Evolutionary conservation across 2,329 filamentous ascomycete species (phyloP), one percentile per base, ranked within the genome.

Genomic region (Tolypocladium guangdongense): DNA sequence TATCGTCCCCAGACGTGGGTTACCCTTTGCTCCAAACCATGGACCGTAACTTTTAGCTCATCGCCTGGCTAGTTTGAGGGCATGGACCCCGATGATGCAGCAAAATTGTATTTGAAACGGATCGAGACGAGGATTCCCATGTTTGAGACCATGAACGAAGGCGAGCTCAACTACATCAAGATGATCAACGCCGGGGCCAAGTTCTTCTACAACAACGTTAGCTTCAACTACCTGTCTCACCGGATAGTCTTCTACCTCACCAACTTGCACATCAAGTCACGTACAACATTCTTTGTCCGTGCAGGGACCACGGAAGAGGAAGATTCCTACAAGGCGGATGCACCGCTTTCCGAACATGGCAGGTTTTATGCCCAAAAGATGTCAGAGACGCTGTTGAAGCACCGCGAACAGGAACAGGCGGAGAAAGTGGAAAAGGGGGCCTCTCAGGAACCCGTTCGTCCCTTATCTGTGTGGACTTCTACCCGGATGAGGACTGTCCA

Each of bases 221-320:
- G 87, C 65, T 97, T 99, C 69, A 92, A 91, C 62, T 99, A 99
- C 66, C 80, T 99, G 35, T 95, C 91, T 0, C 91, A 99, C 68
- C 84, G 93, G 56, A 99, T 99, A 60, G 92, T 99, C 53, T 99
- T 99, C 71, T 99, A 97, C 69, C 82, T 99, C 48, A 88, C 96
- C 65, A 99, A 99, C 64, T 77, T 97, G 27, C 93, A 99, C 70
- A 96, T 96, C 76, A 97, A 99, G 70, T 87, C 87, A 49, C 83
- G 92, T 54, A 89, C 89, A 57, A 97, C 90, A 7, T 97, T 95
- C 70, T 97, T 97, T 68, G 91, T 86, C 49, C 82, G 92, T 58
- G 86, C 92, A 50, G 93, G 93, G 38, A 87, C 88, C 7, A 89
- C 92, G 0, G 78, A 82, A n/a, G 88, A 93, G 57, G 88, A 93